Conservation (phyloP, 768 basidiomycete species). For the Phaffia australis region DNA sequence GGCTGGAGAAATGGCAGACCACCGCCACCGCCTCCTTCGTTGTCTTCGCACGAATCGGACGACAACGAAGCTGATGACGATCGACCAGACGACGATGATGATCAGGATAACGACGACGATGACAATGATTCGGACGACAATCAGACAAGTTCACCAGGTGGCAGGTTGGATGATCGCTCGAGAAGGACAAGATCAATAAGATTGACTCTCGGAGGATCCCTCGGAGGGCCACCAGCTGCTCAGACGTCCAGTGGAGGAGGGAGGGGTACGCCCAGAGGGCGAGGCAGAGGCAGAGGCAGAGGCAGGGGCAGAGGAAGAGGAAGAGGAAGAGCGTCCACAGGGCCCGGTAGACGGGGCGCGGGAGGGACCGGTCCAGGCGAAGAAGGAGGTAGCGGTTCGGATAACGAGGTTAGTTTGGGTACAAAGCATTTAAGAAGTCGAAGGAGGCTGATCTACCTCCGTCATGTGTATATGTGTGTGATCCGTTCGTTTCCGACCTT, state of each 20-base stretch:
- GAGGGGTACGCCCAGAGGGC: constrained; percentile 18
- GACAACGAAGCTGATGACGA: constrained; percentile 26
- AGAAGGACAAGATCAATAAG: constrained; percentile 38
- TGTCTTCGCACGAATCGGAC: background rate
- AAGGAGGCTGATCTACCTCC: background rate
- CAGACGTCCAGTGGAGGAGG: constrained; percentile 23
- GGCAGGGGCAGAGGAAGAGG: constrained; percentile 30
- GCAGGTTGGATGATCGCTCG: constrained; percentile 32
- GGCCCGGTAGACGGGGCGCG: constrained; percentile 8
- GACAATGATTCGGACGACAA: constrained; percentile 37
- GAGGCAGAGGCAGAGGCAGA: constrained; percentile 13
- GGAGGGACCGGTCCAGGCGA: constrained; percentile 8
- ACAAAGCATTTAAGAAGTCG: constrained; percentile 31
- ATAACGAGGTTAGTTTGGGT: constrained; percentile 42
- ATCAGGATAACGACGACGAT: constrained; percentile 33
- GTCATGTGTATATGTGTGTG: constrained; percentile 4
- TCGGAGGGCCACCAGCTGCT: constrained; percentile 27
- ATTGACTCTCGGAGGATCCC: constrained; percentile 32
- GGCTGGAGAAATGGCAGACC: constrained; percentile 4
- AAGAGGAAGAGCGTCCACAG: constrained; percentile 2
- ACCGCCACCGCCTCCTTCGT: background rate
- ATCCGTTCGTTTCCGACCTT: background rate
- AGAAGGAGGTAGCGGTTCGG: constrained; percentile 13
- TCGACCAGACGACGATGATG: constrained; percentile 29
- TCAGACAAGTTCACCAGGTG: constrained; percentile 31